These are phyloP conservation scores for Russula earlei DNA, from an alignment of 768 basidiomycete genomes.

Conservation along the genomic window DNA sequence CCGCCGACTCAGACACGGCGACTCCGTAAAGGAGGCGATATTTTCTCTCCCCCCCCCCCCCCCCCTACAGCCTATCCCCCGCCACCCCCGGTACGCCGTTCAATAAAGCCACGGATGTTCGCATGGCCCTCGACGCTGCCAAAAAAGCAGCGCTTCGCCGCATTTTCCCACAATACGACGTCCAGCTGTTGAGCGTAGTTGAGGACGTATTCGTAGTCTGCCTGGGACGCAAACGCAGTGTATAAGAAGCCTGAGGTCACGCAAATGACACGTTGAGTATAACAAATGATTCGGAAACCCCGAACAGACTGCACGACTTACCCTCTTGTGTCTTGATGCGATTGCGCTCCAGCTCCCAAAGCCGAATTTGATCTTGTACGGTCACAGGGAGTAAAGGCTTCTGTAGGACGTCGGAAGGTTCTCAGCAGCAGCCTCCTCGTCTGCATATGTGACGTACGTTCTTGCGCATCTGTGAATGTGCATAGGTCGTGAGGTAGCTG, in stretches of 20 bases:
- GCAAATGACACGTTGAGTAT: neutral
- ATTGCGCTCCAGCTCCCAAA: constrained; percentile 96
- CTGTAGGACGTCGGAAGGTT: constrained; percentile 32
- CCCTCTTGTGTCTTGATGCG: constrained; percentile 84
- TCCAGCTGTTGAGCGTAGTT: constrained; percentile 77
- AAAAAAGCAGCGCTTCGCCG: constrained; percentile 70
- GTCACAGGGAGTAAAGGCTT: constrained; percentile 93
- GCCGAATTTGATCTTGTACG: constrained; percentile 93
- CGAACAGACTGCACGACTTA: constrained; percentile 27
- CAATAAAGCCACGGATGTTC: constrained; percentile 73
- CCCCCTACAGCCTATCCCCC: neutral
- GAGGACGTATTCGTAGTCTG: constrained; percentile 80
- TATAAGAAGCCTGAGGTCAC: constrained; percentile 65
- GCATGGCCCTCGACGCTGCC: constrained; percentile 68
- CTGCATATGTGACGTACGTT: constrained; percentile 44
- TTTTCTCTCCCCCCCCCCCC: neutral
- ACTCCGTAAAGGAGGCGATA: neutral
- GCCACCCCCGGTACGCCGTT: constrained; percentile 45
- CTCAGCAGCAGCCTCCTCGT: neutral
- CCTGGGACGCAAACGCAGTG: constrained; percentile 75
- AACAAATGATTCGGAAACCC: neutral
- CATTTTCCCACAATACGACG: constrained; percentile 78
- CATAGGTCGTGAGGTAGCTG: constrained; percentile 87
- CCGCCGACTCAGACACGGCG: neutral
- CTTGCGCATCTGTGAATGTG: constrained; percentile 96